These are phyloP conservation scores for Beauveria varroae DNA, from an alignment of 2,329 filamentous ascomycete genomes.

Conservation along the genomic window DNA sequence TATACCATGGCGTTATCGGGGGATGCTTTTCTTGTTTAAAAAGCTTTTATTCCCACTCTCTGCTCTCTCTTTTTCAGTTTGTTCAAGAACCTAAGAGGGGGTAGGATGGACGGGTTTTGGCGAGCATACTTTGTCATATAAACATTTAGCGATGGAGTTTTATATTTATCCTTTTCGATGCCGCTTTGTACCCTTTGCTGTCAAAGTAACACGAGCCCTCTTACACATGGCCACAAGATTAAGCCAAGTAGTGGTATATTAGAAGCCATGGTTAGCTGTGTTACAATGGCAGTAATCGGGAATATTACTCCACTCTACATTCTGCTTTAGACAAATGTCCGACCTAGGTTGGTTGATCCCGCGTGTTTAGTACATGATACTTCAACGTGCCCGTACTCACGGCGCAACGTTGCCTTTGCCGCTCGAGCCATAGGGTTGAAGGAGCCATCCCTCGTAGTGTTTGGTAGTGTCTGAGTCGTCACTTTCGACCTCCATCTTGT, in stretches of 20 bases:
- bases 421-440: slow-evolving; percentile 28
- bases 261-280: neutral
- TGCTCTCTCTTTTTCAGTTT: neutral
- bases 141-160: too few relatives aligned
- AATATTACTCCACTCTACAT: neutral
- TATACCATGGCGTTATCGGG: slow-evolving; percentile 9
- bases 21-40: neutral
- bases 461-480: slow-evolving; percentile 23
- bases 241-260: neutral
- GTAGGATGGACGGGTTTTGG: too few relatives aligned
- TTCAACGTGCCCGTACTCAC: slow-evolving; percentile 8
- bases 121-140: too few relatives aligned
- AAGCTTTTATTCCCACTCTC: neutral
- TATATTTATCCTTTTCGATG: too few relatives aligned
- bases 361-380: neutral
- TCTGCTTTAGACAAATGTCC: neutral
- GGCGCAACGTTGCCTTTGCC: slow-evolving; percentile 11
- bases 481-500: neutral
- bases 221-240: too few relatives aligned
- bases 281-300: neutral
- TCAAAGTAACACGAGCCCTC: neutral
- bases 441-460: slow-evolving; percentile 30
- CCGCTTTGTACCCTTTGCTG: too few relatives aligned
- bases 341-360: neutral
- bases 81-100: too few relatives aligned